These are phyloP conservation scores for Neopestalotiopsis clavispora DNA, from an alignment of 2,329 filamentous ascomycete species.

Conservation along the genomic window DNA sequence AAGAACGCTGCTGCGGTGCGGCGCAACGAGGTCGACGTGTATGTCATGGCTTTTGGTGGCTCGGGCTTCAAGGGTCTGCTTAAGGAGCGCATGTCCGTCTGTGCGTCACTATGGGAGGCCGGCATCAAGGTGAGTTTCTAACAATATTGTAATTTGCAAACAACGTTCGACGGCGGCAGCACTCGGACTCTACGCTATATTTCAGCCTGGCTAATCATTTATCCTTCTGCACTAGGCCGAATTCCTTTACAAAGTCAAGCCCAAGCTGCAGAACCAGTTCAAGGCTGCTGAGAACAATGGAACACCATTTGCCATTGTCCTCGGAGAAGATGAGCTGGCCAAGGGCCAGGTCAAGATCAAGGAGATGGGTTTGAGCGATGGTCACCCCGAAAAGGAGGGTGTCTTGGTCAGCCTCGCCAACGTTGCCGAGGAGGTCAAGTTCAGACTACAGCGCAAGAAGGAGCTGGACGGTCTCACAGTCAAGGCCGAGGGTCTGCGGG, in stretches of 20 bases:
- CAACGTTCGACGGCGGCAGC: not conserved
- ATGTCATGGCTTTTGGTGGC: slow-evolving; percentile 92
- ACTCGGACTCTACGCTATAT: slow-evolving; percentile 1
- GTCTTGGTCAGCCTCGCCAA: slow-evolving; percentile 70
- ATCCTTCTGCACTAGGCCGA: slow-evolving; percentile 64
- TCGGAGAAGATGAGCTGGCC: slow-evolving; percentile 88
- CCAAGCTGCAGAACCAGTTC: slow-evolving; percentile 87
- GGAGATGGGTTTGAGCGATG: slow-evolving; percentile 73
- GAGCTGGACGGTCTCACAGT: slow-evolving; percentile 48
- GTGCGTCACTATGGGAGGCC: slow-evolving; percentile 79
- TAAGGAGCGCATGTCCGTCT: slow-evolving; percentile 82
- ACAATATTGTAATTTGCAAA: not conserved
- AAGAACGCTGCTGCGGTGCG: slow-evolving; percentile 53
- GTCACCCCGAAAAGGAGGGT: slow-evolving; percentile 90
- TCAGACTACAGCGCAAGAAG: slow-evolving; percentile 39
- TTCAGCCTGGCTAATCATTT: slow-evolving; percentile 27
- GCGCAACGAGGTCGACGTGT: slow-evolving; percentile 83
- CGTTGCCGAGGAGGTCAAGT: slow-evolving; percentile 67
- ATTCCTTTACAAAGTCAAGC: slow-evolving; percentile 88
- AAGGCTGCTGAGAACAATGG: slow-evolving; percentile 82
- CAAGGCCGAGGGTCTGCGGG: slow-evolving; percentile 49
- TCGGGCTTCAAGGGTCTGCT: slow-evolving; percentile 83
- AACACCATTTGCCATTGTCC: slow-evolving; percentile 84
- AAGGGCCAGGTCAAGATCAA: slow-evolving; percentile 88
- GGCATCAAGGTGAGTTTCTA: slow-evolving; percentile 73